Conservation (phyloP, 257 asterid species). For the Capsicum pubescens region DNA sequence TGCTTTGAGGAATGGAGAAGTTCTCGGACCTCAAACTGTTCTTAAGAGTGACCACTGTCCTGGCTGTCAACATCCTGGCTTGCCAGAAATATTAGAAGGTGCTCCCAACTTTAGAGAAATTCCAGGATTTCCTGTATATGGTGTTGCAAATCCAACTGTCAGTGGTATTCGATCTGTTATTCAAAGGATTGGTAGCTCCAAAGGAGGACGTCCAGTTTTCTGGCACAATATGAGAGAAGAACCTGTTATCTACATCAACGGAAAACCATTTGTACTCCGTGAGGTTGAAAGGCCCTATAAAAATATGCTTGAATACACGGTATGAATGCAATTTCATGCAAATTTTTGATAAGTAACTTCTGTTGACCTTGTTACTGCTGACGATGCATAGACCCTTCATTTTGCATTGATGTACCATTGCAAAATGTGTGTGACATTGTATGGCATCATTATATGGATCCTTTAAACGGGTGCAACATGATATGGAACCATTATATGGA, state of each 20-base stretch:
- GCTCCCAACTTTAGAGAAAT: constrained; percentile 97
- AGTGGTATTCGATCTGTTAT: constrained; percentile 91
- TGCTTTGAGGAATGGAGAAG: constrained; percentile 89
- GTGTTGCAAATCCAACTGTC: constrained; percentile 95
- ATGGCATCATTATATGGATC: not conserved
- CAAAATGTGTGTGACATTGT: constrained; percentile 13
- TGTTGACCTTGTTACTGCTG: not conserved
- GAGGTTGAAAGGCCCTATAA: constrained; percentile 98
- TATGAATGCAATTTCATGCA: constrained; percentile 39
- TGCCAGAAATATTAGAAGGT: constrained; percentile 91
- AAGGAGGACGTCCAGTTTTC: constrained; percentile 83
- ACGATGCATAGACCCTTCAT: constrained; percentile 16
- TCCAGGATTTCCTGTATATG: constrained; percentile 96
- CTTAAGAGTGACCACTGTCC: constrained; percentile 98
- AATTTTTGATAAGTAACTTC: not conserved
- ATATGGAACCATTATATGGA: not conserved
- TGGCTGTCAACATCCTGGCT: constrained; percentile 88
- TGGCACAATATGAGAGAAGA: constrained; percentile 99
- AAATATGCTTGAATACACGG: constrained; percentile 99
- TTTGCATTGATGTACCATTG: not conserved
- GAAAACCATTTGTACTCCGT: constrained; percentile 97
- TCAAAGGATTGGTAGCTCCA: constrained; percentile 83
- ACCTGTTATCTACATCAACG: constrained; percentile 94
- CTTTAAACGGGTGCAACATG: not conserved
- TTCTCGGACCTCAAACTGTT: constrained; percentile 97